Evolutionary conservation across 1,284 basidiomycete genomes (phyloP), one percentile per base, ranked within the genome.

Genomic region (Ceratobasidium sp.): DNA sequence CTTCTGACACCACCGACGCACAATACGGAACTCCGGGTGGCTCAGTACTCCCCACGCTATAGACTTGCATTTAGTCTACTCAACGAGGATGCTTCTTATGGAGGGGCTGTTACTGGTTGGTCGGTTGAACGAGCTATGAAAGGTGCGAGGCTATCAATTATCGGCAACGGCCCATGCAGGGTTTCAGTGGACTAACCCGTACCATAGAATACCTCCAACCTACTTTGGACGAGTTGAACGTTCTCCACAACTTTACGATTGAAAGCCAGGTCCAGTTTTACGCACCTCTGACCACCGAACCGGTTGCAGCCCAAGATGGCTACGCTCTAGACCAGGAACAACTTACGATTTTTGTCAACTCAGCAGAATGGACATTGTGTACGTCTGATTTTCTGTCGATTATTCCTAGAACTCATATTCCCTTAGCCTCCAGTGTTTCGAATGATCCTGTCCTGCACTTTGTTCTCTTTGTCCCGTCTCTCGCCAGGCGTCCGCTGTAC

Each of bases 221-320:
- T 1, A 80, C 89, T 16, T 77, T 93, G 14, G 76, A 82, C 9
- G 80, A 83, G 42, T 80, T 97, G 4, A 80, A 80, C 1, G 77
- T 81, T 11, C 77, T 98, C 29, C 93, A 98, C 79, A 93, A 94
- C 75, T 93, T 96, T 75, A 92, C 90, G 2, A 83, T 98, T 59
- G 95, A 98, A 79, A 96, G 92, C 70, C 95, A 98, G 79, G 86
- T 97, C 0, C 91, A 95, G 73, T 94, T 88, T 76, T 89, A 96
- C 75, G 92, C 94, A 1, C 95, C 95, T 0, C 79, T 99, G 44
- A 87, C 93, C 0, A 93, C 98, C 74, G 79, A 84, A 60, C 91
- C 94, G 46, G n/a, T 68, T 47, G n/a, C 42, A 33, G 64, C 56
- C 1, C 74, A 73, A n/a, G 78, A 77, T 16, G 75, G 76, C 0